A percentile compares a stretch with the other conserved stretches of the same genome.
Conservation (phyloP, 2,329 filamentous ascomycete genomes). For the Ceratocystis papillata region DNA sequence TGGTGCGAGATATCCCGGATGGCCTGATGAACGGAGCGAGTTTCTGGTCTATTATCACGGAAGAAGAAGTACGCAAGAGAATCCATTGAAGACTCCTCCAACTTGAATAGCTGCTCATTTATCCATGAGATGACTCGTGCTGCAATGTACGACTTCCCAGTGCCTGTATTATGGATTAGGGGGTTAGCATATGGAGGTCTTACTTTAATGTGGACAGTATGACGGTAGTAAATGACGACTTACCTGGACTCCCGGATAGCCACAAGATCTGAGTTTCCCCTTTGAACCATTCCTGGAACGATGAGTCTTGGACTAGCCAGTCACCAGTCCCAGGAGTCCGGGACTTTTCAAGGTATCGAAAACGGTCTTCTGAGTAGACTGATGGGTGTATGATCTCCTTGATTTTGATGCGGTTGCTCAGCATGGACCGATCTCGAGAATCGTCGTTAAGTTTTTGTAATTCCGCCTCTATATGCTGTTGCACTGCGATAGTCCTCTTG, state of each 20-base stretch:
- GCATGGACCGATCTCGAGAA: conserved; percentile 30
- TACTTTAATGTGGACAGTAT: background rate
- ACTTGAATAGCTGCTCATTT: conserved; percentile 31
- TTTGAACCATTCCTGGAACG: conserved; percentile 34
- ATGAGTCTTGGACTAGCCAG: conserved; percentile 36
- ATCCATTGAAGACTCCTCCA: conserved; percentile 25
- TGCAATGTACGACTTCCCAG: conserved; percentile 39
- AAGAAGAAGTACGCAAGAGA: conserved; percentile 41
- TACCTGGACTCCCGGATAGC: conserved; percentile 37
- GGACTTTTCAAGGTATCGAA: conserved; percentile 34
- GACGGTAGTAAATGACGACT: background rate
- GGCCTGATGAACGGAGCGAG: conserved; percentile 37
- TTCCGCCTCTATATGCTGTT: conserved; percentile 32
- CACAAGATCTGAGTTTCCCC: conserved; percentile 35
- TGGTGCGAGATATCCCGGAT: conserved; percentile 40
- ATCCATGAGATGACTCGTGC: conserved; percentile 36
- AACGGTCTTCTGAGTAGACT: conserved; percentile 36
- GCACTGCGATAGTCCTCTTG: conserved; percentile 32
- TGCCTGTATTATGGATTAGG: conserved; percentile 28
- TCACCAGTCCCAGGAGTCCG: conserved; percentile 37
- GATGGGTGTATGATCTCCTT: conserved; percentile 36
- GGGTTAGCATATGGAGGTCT: conserved; percentile 5
- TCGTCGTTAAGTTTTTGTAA: conserved; percentile 32
- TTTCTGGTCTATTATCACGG: conserved; percentile 38
- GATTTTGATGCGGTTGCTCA: conserved; percentile 32